Evolutionary conservation across 169 alveolate genomes (phyloP).

Genomic region (Neospora caninum): DNA sequence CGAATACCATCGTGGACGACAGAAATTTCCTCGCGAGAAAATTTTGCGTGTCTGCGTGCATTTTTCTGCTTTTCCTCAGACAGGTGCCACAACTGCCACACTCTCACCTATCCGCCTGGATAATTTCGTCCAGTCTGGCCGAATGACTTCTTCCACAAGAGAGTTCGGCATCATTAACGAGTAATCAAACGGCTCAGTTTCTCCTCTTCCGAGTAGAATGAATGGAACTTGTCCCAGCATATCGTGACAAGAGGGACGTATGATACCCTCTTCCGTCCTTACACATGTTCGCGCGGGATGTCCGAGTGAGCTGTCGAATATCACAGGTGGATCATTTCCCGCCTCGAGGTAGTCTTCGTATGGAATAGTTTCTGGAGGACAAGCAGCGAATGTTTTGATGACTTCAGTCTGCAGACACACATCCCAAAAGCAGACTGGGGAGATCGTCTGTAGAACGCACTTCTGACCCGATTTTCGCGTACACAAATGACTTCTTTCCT

Average conservation of each 20-base stretch:
- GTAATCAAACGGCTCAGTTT: neutral
- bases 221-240: constrained; percentile 8
- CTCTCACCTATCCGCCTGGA: neutral
- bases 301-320: neutral
- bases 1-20: too few relatives aligned
- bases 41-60: neutral
- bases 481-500: too few relatives aligned
- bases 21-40: neutral
- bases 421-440: neutral
- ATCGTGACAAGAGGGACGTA: constrained; percentile 32
- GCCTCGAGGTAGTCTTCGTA: neutral
- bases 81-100: neutral
- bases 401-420: neutral
- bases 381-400: neutral
- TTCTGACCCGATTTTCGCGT: too few relatives aligned
- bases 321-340: neutral
- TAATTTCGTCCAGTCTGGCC: constrained; percentile 24
- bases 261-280: neutral
- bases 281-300: neutral
- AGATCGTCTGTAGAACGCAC: too few relatives aligned
- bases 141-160: neutral
- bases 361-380: constrained; percentile 8
- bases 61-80: neutral
- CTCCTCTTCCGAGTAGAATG: neutral
- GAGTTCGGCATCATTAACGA: neutral